phyloP scores from a whole-genome alignment of 179 eudicot genomes.

The Actinidia arguta region DNA sequence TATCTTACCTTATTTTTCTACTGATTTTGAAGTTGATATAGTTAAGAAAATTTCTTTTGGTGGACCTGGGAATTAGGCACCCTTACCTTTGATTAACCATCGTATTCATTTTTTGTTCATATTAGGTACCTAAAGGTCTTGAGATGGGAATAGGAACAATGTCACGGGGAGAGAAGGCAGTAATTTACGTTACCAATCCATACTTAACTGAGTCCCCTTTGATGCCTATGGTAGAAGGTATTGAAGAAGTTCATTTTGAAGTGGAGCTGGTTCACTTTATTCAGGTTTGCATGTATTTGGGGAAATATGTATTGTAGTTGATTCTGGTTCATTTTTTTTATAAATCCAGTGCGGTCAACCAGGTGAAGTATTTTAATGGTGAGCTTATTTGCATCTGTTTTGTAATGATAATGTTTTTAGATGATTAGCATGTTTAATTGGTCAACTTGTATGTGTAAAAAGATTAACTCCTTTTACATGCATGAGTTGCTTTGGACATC shows the following conservation, averaged over 20 bases:
- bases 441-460: neutral
- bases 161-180: constrained; percentile 89
- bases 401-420: neutral
- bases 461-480: neutral
- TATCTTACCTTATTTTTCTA: neutral
- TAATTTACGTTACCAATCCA: constrained; percentile 68
- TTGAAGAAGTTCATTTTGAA: constrained; percentile 91
- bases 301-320: neutral
- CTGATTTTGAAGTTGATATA: neutral
- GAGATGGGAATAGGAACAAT: constrained; percentile 98
- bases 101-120: constrained; percentile 11
- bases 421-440: neutral
- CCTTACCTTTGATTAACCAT: neutral
- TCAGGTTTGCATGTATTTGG: constrained; percentile 60
- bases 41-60: neutral
- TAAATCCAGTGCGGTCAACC: neutral
- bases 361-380: neutral
- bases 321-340: neutral
- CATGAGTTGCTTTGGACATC: neutral
- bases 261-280: constrained; percentile 95
- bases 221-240: constrained; percentile 52
- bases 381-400: neutral
- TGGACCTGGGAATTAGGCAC: neutral
- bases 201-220: constrained; percentile 68
- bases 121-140: constrained; percentile 91